Evolutionary conservation across 2,329 filamentous ascomycete genomes (phyloP).

Genomic region (Ophioceras dolichostomum): DNA sequence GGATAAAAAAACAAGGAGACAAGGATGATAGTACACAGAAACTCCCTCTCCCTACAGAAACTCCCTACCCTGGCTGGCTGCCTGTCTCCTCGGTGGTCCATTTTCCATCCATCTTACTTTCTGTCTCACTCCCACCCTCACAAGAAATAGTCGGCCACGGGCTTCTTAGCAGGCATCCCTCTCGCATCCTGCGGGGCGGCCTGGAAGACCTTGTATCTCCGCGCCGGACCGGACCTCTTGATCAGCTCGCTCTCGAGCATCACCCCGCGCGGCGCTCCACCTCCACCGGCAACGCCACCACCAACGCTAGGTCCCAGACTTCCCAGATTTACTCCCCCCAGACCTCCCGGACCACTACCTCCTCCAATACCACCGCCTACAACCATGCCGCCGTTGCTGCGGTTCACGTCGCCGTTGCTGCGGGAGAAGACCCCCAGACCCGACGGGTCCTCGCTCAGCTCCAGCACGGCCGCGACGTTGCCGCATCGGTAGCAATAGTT

Average conservation of each 20-base stretch:
- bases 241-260: conserved; percentile 33
- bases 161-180: conserved; percentile 98
- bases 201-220: conserved; percentile 90
- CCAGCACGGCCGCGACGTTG: conserved; percentile 89
- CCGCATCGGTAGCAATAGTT: conserved; percentile 97
- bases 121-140: conserved; percentile 21
- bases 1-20: not conserved
- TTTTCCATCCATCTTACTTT: too few species aligned
- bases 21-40: not conserved
- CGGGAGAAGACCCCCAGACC: conserved; percentile 58
- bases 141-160: conserved; percentile 93
- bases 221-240: conserved; percentile 57
- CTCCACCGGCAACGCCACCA: conserved; percentile 25
- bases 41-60: not conserved
- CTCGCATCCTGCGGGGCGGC: conserved; percentile 90
- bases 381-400: conserved; percentile 38
- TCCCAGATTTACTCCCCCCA: too few species aligned
- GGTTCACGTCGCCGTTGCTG: conserved; percentile 57
- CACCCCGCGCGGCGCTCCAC: conserved; percentile 24
- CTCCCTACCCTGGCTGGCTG: too few species aligned
- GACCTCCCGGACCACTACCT: conserved; percentile 5
- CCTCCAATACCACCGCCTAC: too few species aligned
- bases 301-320: too few species aligned
- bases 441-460: conserved; percentile 78
- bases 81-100: too few species aligned